A percentile compares a stretch with the other conserved stretches of the same genome.
Conservation (phyloP, 331 rosid genomes). For the Telfairia occidentalis region DNA sequence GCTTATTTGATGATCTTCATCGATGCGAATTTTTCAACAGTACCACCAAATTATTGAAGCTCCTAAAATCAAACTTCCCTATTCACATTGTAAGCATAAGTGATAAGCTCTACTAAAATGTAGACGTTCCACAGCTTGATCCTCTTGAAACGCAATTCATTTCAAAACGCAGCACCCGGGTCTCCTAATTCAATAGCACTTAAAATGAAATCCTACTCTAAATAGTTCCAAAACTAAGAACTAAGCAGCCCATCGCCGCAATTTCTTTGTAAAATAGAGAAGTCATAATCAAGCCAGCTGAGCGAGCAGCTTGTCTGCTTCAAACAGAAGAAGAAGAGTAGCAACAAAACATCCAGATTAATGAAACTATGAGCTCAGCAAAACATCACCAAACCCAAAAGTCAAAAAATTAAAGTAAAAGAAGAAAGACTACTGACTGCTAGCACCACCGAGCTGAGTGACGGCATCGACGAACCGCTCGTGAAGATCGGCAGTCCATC, state of each 20-base stretch:
- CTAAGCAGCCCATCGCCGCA: neutral
- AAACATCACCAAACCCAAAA: neutral
- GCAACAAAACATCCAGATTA: neutral
- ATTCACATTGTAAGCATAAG: neutral
- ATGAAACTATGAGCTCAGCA: neutral
- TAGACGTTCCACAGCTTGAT: neutral
- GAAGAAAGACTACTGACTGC: conserved; percentile 41
- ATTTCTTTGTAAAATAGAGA: neutral
- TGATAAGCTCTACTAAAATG: neutral
- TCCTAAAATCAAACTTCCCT: neutral
- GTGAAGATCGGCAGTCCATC: conserved; percentile 93
- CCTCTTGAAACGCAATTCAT: neutral
- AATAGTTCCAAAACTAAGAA: neutral
- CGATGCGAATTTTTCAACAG: neutral
- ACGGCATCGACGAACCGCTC: conserved; percentile 92
- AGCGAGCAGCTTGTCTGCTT: neutral
- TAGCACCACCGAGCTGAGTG: conserved; percentile 87
- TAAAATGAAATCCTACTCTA: neutral
- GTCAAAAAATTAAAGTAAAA: neutral
- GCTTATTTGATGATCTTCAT: neutral
- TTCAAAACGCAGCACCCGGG: neutral
- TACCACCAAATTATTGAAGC: neutral
- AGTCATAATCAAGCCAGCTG: neutral
- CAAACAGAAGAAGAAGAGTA: neutral
- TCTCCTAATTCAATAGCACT: neutral